These are phyloP conservation scores for Ampelocalamus luodianensis DNA, from an alignment of 176 grass and related monocot species.

Conservation along the genomic window DNA sequence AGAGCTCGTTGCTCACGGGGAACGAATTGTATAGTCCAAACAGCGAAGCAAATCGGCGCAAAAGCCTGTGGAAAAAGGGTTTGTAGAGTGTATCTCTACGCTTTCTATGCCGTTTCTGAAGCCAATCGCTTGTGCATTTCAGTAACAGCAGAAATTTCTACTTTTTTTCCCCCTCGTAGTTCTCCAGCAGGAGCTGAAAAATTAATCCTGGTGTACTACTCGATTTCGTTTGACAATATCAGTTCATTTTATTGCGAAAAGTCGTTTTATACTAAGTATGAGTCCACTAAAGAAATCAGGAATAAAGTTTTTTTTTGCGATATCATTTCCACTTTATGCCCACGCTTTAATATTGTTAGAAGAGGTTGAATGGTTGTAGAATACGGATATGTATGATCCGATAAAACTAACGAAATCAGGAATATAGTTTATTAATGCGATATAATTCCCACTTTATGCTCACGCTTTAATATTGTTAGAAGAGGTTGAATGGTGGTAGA, in stretches of 20 bases:
- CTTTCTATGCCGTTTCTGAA: background rate
- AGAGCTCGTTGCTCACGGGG: slow-evolving; percentile 17
- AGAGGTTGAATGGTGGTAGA: background rate
- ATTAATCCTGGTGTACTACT: background rate
- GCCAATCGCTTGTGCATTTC: background rate
- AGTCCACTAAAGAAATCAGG: background rate
- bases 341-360: background rate
- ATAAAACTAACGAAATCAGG: background rate
- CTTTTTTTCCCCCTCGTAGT: background rate
- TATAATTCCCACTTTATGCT: background rate
- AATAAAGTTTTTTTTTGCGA: background rate
- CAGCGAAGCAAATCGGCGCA: background rate
- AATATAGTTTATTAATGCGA: background rate
- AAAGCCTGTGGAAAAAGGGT: background rate
- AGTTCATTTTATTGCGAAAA: background rate
- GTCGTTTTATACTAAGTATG: background rate
- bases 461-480: background rate
- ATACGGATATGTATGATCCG: background rate
- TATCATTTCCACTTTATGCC: background rate
- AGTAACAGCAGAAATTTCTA: slow-evolving; percentile 6
- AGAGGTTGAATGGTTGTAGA: background rate
- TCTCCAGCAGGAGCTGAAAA: background rate
- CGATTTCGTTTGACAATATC: background rate
- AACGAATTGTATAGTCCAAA: background rate
- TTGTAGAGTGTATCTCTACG: background rate